phyloP scores from a whole-genome alignment of 139 green algal species.

The Coccomyxa sp. region DNA sequence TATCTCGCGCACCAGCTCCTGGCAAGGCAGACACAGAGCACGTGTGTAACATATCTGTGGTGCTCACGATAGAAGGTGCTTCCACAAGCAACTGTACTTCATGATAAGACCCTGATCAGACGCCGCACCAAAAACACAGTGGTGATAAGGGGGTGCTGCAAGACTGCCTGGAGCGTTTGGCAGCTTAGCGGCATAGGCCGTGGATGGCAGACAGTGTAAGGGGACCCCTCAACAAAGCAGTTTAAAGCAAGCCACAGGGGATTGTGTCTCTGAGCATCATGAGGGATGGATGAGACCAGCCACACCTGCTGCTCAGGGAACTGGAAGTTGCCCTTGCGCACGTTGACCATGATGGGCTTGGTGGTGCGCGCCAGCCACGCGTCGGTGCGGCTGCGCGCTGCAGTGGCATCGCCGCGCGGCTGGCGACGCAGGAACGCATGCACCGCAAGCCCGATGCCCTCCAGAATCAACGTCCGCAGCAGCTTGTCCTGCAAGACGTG shows the following conservation, averaged over 20 bases:
- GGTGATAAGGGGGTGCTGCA: no score
- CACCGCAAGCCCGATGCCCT: slow-evolving; percentile 35
- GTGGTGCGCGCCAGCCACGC: slow-evolving; percentile 54
- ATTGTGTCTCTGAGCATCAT: not conserved
- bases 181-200: no score
- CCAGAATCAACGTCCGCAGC: slow-evolving; percentile 29
- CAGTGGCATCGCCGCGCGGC: not conserved
- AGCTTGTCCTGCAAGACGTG: slow-evolving; percentile 41
- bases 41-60: not conserved
- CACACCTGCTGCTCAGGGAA: slow-evolving; percentile 42
- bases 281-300: not conserved
- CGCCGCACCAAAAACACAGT: not conserved
- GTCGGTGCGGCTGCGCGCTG: slow-evolving; percentile 20
- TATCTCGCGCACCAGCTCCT: slow-evolving; percentile 41
- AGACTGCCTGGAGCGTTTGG: no score
- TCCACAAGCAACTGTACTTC: not conserved
- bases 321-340: slow-evolving; percentile 47
- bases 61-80: not conserved
- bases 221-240: no score
- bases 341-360: slow-evolving; percentile 37
- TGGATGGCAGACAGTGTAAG: no score
- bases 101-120: not conserved
- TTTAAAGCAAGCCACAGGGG: no score
- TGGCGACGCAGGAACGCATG: slow-evolving; percentile 41
- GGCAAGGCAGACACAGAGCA: not conserved